phyloP scores from a whole-genome alignment of 129 eudicot genomes.

The Heracleum sosnowskyi region DNA sequence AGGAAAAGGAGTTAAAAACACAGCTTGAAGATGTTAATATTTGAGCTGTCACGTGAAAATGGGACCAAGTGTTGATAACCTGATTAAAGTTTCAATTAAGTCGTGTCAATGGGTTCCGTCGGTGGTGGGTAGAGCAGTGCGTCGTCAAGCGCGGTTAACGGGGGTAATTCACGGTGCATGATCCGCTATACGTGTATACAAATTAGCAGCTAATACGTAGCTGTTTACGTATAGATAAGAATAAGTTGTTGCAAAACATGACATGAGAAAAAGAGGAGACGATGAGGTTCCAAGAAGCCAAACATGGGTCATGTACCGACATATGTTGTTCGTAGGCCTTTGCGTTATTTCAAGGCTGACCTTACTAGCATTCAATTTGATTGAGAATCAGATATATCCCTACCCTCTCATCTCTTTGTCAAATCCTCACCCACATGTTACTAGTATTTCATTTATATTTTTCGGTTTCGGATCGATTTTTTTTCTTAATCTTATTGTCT shows the following conservation, averaged over 20 bases:
- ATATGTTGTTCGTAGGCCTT: neutral
- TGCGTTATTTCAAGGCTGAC: neutral
- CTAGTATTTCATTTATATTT: neutral
- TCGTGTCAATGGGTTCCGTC: neutral
- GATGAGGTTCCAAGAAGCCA: neutral
- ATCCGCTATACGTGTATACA: neutral
- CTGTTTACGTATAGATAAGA: neutral
- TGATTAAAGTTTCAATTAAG: neutral
- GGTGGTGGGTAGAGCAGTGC: neutral
- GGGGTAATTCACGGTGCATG: slow-evolving; percentile 1
- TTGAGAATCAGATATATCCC: neutral
- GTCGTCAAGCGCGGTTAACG: slow-evolving; percentile 2
- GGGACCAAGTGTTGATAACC: neutral
- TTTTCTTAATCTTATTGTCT: no score
- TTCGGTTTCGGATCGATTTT: neutral
- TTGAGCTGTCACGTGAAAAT: neutral
- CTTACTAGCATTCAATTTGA: neutral
- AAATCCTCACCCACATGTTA: neutral
- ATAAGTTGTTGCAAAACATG: neutral
- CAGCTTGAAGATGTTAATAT: neutral
- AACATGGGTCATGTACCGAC: neutral
- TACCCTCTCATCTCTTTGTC: neutral
- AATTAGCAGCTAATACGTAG: neutral
- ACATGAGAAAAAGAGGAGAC: neutral
- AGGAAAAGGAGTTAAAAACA: neutral